A percentile compares a stretch with the other conserved stretches of the same genome.
These are phyloP conservation scores for Neurospora pannonica DNA, from an alignment of 495 filamentous ascomycete species.

Conservation along the genomic window DNA sequence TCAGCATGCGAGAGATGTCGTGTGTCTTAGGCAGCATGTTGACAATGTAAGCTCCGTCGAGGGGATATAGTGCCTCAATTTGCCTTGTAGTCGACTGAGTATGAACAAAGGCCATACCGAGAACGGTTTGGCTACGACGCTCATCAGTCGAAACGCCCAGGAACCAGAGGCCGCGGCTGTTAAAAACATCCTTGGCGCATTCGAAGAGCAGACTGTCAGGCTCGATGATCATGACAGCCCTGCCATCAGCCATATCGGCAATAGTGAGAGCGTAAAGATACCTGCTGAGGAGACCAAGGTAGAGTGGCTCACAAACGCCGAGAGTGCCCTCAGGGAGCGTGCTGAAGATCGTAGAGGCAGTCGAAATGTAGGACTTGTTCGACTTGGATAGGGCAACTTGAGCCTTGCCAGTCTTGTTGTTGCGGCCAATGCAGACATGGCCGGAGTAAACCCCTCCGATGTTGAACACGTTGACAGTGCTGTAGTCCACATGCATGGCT, in stretches of 20 bases:
- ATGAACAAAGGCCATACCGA: conserved; percentile 14
- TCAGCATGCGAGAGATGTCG: conserved; percentile 18
- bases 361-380: conserved; percentile 23
- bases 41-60: conserved; percentile 14
- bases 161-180: conserved; percentile 5
- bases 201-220: conserved; percentile 23
- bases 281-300: conserved; percentile 14
- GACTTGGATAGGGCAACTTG: conserved; percentile 20
- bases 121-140: background rate
- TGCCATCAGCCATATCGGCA: background rate
- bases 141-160: conserved; percentile 7
- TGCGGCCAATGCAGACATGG: conserved; percentile 25
- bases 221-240: conserved; percentile 20
- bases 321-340: background rate
- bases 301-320: background rate
- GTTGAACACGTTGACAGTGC: conserved; percentile 20
- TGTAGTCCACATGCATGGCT: conserved; percentile 29
- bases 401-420: conserved; percentile 9
- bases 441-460: background rate
- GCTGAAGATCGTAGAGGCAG: background rate
- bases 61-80: conserved; percentile 18
- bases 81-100: conserved; percentile 12
- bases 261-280: conserved; percentile 17
- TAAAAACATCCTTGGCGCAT: conserved; percentile 16
- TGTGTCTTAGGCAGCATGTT: conserved; percentile 18